Evolutionary conservation across 305 asterid genomes (phyloP), one percentile per base, ranked within the genome.

Genomic region (Solanum hybrid): DNA sequence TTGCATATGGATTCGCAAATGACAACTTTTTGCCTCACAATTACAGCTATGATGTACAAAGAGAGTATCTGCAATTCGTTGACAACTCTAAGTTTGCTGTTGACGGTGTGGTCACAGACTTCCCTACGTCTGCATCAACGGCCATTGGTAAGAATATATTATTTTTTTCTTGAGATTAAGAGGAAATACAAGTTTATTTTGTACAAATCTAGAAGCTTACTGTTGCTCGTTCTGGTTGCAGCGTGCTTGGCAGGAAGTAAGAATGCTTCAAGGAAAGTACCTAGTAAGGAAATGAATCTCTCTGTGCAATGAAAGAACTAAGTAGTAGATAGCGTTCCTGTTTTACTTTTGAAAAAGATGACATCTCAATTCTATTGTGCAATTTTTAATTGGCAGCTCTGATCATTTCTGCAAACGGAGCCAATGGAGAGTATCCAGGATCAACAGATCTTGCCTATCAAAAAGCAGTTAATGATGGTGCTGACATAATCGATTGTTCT

Each of bases 371-470:
- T 90, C 69, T 29, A 87, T 90, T 82, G 31, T 90, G 73, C 81
- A 32, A 71, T 19, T 85, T 56, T 85, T 56, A 85, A 85, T 56
- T 56, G 31, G 35, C 86, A 97, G 99, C 92, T 90, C 92, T 93
- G 89, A 91, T 98, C 93, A 96, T 96, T 93, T 93, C 99, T 42
- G 96, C 97, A 87, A 95, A 95, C 27, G 99, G 99, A 90, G 99
- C 98, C 10, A 96, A 98, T 87, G 99, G 98, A 51, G 99, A 96
- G 89, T 95, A 81, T 91, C 98, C 99, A 0, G 99, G 98, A 32
- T 91, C 96, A 22, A 92, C 94, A 60, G 98, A 97, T 95, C 95
- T 96, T 38, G 99, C 99, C 60, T 97, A 94, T 90, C 95, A 95
- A 89, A 97, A 95, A 90, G 99, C 99, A 37, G 93, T 97, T 81